Base-by-base conservation (phyloP, 2,329 filamentous ascomycete genomes). In the Graphiopsis chlorocephala region DNA sequence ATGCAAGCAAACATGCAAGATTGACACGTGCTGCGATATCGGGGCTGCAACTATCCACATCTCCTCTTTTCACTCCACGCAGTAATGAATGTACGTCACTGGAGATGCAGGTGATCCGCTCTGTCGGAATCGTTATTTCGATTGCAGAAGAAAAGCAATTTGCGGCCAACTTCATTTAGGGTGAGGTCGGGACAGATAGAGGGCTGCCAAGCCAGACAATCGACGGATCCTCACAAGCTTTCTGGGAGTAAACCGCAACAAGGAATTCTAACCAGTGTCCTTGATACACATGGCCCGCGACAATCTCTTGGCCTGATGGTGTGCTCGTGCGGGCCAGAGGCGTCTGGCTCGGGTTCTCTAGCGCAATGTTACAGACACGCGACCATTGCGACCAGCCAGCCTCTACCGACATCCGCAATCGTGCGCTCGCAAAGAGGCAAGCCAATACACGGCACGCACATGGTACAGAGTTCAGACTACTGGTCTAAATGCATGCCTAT, bases 231-330 rank as follows among this genome's bases (percentile, higher is more conserved):
- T 50, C 47, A 50, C 25, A 50, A 50, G 52, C 29, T 56, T 20
- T 23, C 1, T 28, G 26, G 26, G 26, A 52, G 48, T 56, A 56
- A 35, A 20, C 52, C 28, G 14, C 52, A 56, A 56, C 7, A 20
- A 56, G 52, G 28, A 56, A 56, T 29, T 56, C 31, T 20, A 56
- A 35, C n/a, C 52, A 20, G 28, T 7, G 17, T 12, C 52, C 11
- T 56, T 23, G 33, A 23, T 28, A 45, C 56, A 25, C 47, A 56
- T 56, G 7, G 52, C 25, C 33, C 25, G 33, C 56, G 38, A 28
- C 48, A 26, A 52, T 26, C 26, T 23, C 56, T 59, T 59, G 56
- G 56, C 56, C 47, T 38, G 31, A 59, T 35, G 38, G 15, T n/a
- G 56, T 17, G 11, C 38, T 15, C 28, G 25, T 20, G 55, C 31